Conservation (phyloP, 1,139 yeast genomes). For the Magnusiomyces sp. region DNA sequence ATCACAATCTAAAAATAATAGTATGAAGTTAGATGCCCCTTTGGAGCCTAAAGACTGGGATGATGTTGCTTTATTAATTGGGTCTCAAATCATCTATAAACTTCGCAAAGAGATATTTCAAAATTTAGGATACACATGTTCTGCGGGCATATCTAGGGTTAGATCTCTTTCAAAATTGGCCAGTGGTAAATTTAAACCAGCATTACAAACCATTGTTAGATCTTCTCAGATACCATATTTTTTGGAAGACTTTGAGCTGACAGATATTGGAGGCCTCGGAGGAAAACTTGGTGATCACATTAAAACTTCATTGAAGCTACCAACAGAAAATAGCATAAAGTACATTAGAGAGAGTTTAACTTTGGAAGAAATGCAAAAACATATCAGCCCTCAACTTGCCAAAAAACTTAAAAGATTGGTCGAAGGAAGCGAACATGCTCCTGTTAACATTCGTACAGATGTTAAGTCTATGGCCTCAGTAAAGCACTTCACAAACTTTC, state of each 20-base stretch:
- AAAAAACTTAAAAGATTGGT: slow-evolving; percentile 48
- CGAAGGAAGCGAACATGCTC: slow-evolving; percentile 50
- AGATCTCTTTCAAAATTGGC: slow-evolving; percentile 83
- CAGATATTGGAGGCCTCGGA: slow-evolving; percentile 84
- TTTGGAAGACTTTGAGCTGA: slow-evolving; percentile 51
- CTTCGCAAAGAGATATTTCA: slow-evolving; percentile 47
- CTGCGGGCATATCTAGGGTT: slow-evolving; percentile 76
- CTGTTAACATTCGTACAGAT: slow-evolving; percentile 49
- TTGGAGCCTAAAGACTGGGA: slow-evolving; percentile 62
- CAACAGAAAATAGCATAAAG: slow-evolving; percentile 25
- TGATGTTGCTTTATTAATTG: slow-evolving; percentile 61
- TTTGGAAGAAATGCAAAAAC: slow-evolving; percentile 26
- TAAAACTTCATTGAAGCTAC: slow-evolving; percentile 31
- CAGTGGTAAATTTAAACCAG: slow-evolving; percentile 77
- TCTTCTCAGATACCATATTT: slow-evolving; percentile 44
- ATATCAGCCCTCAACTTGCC: slow-evolving; percentile 36
- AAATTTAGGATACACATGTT: slow-evolving; percentile 71
- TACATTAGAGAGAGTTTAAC: slow-evolving; percentile 27
- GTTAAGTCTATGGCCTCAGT: slow-evolving; percentile 84
- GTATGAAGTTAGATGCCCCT: neutral
- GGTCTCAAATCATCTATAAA: slow-evolving; percentile 47
- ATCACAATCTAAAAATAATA: neutral
- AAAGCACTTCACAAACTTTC: slow-evolving; percentile 55
- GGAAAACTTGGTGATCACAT: slow-evolving; percentile 76
- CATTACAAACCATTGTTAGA: slow-evolving; percentile 69